These are phyloP conservation scores for Desmodesmus armatus DNA, from an alignment of 139 green algal genomes.

Conservation along the genomic window DNA sequence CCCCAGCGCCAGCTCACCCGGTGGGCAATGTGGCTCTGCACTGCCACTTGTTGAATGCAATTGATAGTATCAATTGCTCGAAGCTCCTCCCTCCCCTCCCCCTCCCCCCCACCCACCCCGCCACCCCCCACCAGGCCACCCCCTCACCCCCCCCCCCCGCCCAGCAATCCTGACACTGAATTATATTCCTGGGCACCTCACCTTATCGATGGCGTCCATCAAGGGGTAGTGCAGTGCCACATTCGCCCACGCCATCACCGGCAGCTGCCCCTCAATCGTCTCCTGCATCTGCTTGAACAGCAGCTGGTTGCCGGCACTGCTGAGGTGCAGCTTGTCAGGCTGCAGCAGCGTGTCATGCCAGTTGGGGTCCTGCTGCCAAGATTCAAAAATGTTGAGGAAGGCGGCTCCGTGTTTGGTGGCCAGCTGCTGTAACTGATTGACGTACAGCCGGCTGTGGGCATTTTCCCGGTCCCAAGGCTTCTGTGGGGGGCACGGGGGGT, in stretches of 20 bases:
- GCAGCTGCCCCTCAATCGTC: neutral
- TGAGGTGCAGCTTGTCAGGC: constrained; percentile 43
- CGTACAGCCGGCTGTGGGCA: constrained; percentile 28
- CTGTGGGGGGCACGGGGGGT: neutral
- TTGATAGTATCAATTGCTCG: too few relatives aligned
- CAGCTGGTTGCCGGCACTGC: neutral
- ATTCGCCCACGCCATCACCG: neutral
- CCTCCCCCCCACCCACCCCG: too few relatives aligned
- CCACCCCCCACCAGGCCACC: too few relatives aligned
- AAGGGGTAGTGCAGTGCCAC: constrained; percentile 16
- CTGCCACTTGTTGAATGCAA: too few relatives aligned
- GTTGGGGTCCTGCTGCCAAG: constrained; percentile 15
- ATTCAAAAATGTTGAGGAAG: constrained; percentile 36
- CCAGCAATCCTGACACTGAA: too few relatives aligned
- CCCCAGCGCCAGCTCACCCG: too few relatives aligned
- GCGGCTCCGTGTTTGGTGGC: neutral
- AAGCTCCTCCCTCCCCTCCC: too few relatives aligned
- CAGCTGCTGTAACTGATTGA: constrained; percentile 32
- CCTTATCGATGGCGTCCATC: constrained; percentile 8
- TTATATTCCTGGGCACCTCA: too few relatives aligned
- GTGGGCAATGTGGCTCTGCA: too few relatives aligned
- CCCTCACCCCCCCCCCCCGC: too few relatives aligned
- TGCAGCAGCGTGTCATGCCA: constrained; percentile 37
- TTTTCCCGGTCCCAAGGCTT: constrained; percentile 35
- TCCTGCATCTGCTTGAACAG: neutral